These are phyloP conservation scores for Trypanosoma melophagium DNA, from an alignment of 208 protist genomes.

Conservation along the genomic window DNA sequence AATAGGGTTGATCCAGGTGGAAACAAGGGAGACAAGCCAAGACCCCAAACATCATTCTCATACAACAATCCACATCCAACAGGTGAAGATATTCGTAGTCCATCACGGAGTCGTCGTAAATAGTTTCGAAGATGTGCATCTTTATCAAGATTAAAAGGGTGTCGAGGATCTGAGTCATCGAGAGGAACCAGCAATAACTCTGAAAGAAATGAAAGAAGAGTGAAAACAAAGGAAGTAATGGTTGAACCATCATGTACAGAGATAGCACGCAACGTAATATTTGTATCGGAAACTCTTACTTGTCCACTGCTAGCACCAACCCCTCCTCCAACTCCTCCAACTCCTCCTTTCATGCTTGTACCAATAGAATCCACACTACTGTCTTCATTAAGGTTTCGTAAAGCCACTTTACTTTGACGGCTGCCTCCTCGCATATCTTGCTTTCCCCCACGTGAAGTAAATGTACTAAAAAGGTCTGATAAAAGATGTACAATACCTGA, in stretches of 20 bases:
- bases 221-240: slow-evolving; percentile 63
- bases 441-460: slow-evolving; percentile 20
- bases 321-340: not conserved
- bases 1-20: not conserved
- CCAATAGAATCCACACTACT: not conserved
- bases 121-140: slow-evolving; percentile 45
- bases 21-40: not conserved
- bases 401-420: not conserved
- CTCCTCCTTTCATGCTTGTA: not conserved
- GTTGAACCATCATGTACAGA: slow-evolving; percentile 58
- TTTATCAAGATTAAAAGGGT: slow-evolving; percentile 68
- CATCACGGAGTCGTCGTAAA: slow-evolving; percentile 34
- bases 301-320: not conserved
- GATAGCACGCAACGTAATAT: slow-evolving; percentile 34
- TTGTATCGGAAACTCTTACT: not conserved
- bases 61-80: not conserved
- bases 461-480: slow-evolving; percentile 19
- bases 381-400: not conserved
- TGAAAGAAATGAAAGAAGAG: slow-evolving; percentile 63
- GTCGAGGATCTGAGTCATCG: slow-evolving; percentile 76
- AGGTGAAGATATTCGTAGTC: slow-evolving; percentile 34
- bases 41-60: not conserved
- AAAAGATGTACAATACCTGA: slow-evolving; percentile 21
- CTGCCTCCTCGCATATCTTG: not conserved
- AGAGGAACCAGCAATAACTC: slow-evolving; percentile 69